Conservation (phyloP, 768 basidiomycete species). For the Boletus vinaceobasis region DNA sequence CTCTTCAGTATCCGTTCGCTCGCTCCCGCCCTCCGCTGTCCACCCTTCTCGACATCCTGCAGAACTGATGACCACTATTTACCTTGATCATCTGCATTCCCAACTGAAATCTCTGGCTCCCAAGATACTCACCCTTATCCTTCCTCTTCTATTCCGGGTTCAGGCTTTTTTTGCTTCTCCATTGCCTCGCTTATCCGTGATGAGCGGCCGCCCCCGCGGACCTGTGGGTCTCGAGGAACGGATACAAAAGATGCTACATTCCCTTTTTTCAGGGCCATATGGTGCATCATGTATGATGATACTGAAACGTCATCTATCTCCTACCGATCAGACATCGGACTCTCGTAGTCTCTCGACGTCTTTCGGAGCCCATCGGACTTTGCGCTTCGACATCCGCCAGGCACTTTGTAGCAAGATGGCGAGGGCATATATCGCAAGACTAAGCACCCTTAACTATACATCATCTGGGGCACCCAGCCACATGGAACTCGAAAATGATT, state of each 20-base stretch:
- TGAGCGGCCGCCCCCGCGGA: conserved; percentile 33
- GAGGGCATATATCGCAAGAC: conserved; percentile 58
- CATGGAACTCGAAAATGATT: conserved; percentile 56
- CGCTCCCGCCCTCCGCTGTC: conserved; percentile 35
- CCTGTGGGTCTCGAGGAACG: conserved; percentile 46
- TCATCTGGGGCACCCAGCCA: conserved; percentile 58
- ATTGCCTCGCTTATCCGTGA: conserved; percentile 64
- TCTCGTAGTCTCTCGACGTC: conserved; percentile 38
- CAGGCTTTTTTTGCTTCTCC: conserved; percentile 63
- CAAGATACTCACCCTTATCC: conserved; percentile 48
- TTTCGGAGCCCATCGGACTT: conserved; percentile 57
- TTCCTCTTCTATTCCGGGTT: conserved; percentile 73
- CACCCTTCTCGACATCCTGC: conserved; percentile 45
- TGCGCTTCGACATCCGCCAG: conserved; percentile 62
- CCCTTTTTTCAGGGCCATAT: conserved; percentile 63
- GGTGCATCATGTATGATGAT: conserved; percentile 61
- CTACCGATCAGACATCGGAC: conserved; percentile 23
- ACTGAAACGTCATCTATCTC: conserved; percentile 54
- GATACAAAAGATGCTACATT: conserved; percentile 53
- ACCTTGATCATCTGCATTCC: conserved; percentile 59
- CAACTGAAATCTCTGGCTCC: conserved; percentile 60
- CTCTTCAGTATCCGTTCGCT: conserved; percentile 55
- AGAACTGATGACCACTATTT: conserved; percentile 62
- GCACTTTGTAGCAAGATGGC: conserved; percentile 61
- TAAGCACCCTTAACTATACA: conserved; percentile 50